These are phyloP conservation scores for Coffea canephora DNA, from an alignment of 257 asterid genomes.

Conservation along the genomic window DNA sequence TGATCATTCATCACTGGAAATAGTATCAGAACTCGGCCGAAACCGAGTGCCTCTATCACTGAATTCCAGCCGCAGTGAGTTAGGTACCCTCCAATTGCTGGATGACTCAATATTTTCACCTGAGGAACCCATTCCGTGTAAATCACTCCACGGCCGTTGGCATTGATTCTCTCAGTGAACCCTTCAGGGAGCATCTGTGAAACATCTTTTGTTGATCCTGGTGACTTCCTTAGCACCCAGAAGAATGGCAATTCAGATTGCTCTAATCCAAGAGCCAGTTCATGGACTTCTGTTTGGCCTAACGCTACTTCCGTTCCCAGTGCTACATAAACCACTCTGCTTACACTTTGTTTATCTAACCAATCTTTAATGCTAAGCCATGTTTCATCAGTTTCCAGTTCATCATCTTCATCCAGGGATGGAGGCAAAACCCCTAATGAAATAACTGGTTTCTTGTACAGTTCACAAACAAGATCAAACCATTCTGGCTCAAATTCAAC, in stretches of 20 bases:
- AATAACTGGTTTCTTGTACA: constrained; percentile 58
- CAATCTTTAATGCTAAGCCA: constrained; percentile 53
- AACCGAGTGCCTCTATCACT: constrained; percentile 59
- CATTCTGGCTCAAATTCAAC: constrained; percentile 75
- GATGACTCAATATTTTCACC: constrained; percentile 58
- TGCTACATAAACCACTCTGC: constrained; percentile 67
- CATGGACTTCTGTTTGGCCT: constrained; percentile 38
- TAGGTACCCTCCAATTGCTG: constrained; percentile 55
- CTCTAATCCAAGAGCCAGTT: constrained; percentile 73
- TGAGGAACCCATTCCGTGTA: constrained; percentile 74
- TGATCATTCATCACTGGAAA: constrained; percentile 86
- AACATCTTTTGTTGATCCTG: constrained; percentile 25
- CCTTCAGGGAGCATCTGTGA: constrained; percentile 56
- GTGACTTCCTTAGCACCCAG: constrained; percentile 61
- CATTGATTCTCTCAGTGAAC: constrained; percentile 39
- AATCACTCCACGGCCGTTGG: constrained; percentile 33
- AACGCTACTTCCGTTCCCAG: constrained; percentile 75
- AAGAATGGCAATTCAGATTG: constrained; percentile 63
- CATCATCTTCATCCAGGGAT: constrained; percentile 27
- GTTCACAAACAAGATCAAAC: constrained; percentile 45
- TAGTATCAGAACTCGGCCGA: constrained; percentile 63
- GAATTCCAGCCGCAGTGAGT: constrained; percentile 96
- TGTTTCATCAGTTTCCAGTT: constrained; percentile 15
- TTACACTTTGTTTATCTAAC: constrained; percentile 41
- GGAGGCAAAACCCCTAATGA: constrained; percentile 63